Percentiles rank a stretch among this genome's conserved stretches.
Evolutionary conservation across 129 eudicot genomes (phyloP).

Genomic region (Tagetes patula): DNA sequence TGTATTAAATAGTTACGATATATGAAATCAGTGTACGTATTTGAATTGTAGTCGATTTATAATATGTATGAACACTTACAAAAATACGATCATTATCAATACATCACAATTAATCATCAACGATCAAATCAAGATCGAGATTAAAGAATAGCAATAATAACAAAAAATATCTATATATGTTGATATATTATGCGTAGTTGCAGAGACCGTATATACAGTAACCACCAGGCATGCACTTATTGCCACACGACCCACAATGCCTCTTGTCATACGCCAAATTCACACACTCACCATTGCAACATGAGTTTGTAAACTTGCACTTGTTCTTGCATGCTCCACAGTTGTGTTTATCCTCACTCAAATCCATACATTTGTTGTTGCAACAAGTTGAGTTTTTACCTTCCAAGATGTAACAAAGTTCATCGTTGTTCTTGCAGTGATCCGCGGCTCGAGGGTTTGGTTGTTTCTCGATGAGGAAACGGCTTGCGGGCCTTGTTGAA

Average conservation of each 20-base stretch:
- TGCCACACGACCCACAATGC: conserved; percentile 65
- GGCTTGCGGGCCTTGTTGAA: conserved; percentile 37
- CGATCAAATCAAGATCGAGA: no score
- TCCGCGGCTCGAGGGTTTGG: conserved; percentile 55
- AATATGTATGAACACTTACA: no score
- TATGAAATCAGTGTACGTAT: no score
- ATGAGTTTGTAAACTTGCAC: conserved; percentile 44
- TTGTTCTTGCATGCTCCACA: conserved; percentile 73
- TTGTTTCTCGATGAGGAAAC: conserved; percentile 45
- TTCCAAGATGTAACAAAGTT: conserved; percentile 41
- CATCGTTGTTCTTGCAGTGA: conserved; percentile 53
- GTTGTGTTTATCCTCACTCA: conserved; percentile 38
- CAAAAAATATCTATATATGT: no score
- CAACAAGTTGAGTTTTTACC: conserved; percentile 63
- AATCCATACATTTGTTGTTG: conserved; percentile 63
- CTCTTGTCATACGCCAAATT: conserved; percentile 61
- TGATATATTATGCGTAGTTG: conserved; percentile 45
- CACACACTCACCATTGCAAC: conserved; percentile 70
- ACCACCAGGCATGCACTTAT: conserved; percentile 45
- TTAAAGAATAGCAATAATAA: no score
- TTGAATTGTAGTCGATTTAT: no score
- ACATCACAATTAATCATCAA: no score
- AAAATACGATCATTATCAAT: no score
- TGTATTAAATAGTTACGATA: no score
- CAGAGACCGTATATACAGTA: conserved; percentile 69